phyloP scores from a whole-genome alignment of 2,329 filamentous ascomycete species.

The Colletotrichum gigasporum region DNA sequence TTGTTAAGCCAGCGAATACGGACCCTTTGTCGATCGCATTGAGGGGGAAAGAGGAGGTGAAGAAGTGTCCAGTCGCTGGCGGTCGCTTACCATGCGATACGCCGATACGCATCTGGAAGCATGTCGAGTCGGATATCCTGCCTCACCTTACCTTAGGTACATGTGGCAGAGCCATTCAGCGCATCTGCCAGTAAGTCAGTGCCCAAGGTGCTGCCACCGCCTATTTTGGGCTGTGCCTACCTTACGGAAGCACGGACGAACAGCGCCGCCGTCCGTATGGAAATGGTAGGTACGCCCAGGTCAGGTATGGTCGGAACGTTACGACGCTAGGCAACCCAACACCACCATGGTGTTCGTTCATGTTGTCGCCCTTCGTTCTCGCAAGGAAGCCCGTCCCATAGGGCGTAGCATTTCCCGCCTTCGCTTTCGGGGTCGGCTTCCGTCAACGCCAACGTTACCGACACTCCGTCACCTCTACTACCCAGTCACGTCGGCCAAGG shows the following conservation, averaged over 20 bases:
- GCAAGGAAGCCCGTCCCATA: too few species aligned
- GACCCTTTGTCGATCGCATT: constrained; percentile 19
- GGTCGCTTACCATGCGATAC: constrained; percentile 3
- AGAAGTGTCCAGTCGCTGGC: background rate
- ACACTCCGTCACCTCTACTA: constrained; percentile 1
- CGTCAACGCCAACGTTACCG: background rate
- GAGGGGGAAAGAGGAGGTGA: constrained; percentile 7
- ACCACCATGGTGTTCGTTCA: background rate
- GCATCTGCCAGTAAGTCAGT: too few species aligned
- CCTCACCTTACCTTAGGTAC: too few species aligned
- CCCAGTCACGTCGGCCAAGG: constrained; percentile 7
- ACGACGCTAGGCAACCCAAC: background rate
- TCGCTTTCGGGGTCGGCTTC: background rate
- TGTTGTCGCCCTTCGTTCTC: too few species aligned
- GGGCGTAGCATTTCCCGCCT: too few species aligned
- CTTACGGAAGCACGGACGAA: background rate
- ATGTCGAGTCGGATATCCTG: background rate
- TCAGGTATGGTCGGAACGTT: background rate
- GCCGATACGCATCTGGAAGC: too few species aligned
- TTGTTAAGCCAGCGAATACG: background rate
- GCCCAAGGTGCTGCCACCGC: too few species aligned
- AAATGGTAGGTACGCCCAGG: background rate
- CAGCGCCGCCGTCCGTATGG: background rate
- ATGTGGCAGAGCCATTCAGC: too few species aligned
- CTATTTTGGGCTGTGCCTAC: background rate